A percentile compares a stretch with the other conserved stretches of the same genome.
Conservation (phyloP, 2,329 filamentous ascomycete species). For the Cryphonectria radicalis region DNA sequence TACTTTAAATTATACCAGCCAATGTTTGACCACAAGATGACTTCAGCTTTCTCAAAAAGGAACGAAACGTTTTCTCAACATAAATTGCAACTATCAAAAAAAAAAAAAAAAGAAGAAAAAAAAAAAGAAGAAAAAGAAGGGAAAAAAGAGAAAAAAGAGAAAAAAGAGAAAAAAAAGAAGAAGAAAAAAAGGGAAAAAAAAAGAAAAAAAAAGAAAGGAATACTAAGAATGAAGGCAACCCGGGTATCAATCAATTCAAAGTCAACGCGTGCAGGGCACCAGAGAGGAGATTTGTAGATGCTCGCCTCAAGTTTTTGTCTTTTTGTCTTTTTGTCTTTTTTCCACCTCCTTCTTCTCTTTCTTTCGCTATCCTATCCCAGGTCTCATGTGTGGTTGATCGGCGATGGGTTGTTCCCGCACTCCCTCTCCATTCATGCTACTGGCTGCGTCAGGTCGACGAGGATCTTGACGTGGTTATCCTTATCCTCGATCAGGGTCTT, state of each 20-base stretch:
- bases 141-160: neutral
- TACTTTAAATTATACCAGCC: neutral
- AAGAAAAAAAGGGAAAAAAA: neutral
- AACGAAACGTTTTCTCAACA: neutral
- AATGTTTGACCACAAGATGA: neutral
- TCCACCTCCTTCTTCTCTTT: neutral
- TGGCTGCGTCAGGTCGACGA: constrained; percentile 43
- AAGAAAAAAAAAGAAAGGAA: too few species aligned
- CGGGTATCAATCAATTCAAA: constrained; percentile 22
- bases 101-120: neutral
- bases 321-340: too few species aligned
- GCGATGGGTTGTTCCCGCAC: neutral
- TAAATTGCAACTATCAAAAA: neutral
- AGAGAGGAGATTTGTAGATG: neutral
- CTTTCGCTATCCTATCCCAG: neutral
- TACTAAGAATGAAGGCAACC: neutral
- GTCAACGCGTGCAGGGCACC: neutral
- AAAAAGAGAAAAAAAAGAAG: neutral
- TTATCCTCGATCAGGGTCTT: constrained; percentile 56
- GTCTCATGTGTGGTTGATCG: neutral
- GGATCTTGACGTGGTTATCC: constrained; percentile 60
- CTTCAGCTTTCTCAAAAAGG: neutral
- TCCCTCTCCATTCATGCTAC: neutral
- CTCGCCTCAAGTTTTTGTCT: neutral
- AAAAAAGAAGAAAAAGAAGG: too few species aligned